Evolutionary conservation across 495 filamentous ascomycete genomes (phyloP).

Genomic region (Trichoderma reesei): DNA sequence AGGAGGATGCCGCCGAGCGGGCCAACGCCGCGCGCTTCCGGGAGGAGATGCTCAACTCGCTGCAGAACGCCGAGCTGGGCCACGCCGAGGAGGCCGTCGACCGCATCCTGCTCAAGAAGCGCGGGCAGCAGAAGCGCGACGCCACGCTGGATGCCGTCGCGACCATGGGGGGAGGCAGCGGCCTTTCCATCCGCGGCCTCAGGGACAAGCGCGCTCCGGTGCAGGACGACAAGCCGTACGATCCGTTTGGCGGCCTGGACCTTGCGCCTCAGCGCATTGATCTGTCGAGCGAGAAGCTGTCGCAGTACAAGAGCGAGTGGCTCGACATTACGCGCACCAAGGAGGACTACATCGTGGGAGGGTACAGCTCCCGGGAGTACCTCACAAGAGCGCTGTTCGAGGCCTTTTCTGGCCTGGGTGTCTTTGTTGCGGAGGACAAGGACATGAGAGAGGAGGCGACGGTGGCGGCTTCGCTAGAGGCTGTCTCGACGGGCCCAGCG

Average conservation of each 20-base stretch:
- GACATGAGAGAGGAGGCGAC: constrained; percentile 22
- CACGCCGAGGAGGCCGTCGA: constrained; percentile 44
- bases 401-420: constrained; percentile 78
- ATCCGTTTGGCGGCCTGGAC: constrained; percentile 73
- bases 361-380: constrained; percentile 74
- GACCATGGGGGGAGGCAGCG: constrained; percentile 20
- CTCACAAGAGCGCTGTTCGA: constrained; percentile 71
- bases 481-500: constrained; percentile 27
- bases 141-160: constrained; percentile 20
- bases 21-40: constrained; percentile 36
- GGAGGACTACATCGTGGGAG: constrained; percentile 57
- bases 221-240: constrained; percentile 54
- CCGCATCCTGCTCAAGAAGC: constrained; percentile 63
- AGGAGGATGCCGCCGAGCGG: constrained; percentile 42
- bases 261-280: constrained; percentile 59
- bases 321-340: constrained; percentile 54
- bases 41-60: constrained; percentile 39
- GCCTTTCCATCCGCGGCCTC: constrained; percentile 63
- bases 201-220: constrained; percentile 44
- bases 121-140: constrained; percentile 31
- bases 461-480: constrained; percentile 24
- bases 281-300: constrained; percentile 32
- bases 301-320: constrained; percentile 51
- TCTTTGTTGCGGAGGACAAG: constrained; percentile 74
- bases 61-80: constrained; percentile 40